Evolutionary conservation across 306 rosid genomes (phyloP).

Genomic region (Phaseolus lunatus): DNA sequence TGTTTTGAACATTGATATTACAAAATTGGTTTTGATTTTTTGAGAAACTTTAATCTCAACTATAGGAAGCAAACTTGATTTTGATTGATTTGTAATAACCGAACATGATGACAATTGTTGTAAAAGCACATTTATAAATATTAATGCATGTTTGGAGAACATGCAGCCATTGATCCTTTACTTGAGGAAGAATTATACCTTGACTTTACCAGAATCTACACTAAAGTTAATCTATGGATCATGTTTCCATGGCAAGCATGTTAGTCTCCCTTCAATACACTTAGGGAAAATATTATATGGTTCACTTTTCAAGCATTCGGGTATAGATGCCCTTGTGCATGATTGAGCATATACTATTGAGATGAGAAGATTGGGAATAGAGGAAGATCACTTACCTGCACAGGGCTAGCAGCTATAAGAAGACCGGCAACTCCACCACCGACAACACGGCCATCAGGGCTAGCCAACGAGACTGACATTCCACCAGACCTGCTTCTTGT

Average conservation of each 20-base stretch:
- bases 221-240: neutral
- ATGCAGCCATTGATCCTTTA: constrained; percentile 4
- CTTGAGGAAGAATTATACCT: constrained; percentile 30
- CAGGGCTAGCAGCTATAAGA: constrained; percentile 81
- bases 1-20: neutral
- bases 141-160: neutral
- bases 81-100: neutral
- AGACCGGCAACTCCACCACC: constrained; percentile 85
- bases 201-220: neutral
- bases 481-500: constrained; percentile 80
- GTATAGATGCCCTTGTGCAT: neutral
- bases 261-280: neutral
- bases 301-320: constrained; percentile 12
- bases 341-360: neutral
- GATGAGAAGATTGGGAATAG: no score
- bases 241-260: neutral
- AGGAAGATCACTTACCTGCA: constrained; percentile 59
- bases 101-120: neutral
- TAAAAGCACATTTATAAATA: neutral
- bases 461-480: constrained; percentile 74
- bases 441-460: constrained; percentile 77
- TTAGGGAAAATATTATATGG: neutral
- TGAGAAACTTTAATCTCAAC: neutral
- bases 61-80: neutral
- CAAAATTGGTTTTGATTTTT: neutral